Evolutionary conservation across 2,329 filamentous ascomycete species (phyloP).

Genomic region (Capronia coronata): DNA sequence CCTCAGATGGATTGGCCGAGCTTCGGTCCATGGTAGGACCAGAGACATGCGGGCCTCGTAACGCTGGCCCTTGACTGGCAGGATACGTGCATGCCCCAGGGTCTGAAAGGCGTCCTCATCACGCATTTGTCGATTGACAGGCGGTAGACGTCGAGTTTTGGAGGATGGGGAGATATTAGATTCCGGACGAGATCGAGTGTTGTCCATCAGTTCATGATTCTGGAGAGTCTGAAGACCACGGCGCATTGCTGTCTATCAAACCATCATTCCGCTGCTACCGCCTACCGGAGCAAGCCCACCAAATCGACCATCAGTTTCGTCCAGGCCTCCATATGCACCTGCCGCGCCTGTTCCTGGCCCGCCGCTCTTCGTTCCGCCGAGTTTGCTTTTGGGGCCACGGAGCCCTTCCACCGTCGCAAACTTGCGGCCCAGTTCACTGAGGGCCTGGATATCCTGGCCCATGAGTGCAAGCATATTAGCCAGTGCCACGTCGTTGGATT

Average conservation of each 20-base stretch:
- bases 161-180: too few relatives aligned
- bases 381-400: conserved; percentile 16
- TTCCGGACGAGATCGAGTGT: neutral
- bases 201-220: neutral
- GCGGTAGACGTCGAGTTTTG: too few relatives aligned
- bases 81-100: too few relatives aligned
- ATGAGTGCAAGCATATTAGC: conserved; percentile 69
- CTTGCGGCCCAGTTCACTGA: conserved; percentile 70
- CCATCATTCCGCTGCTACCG: conserved; percentile 7
- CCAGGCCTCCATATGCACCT: conserved; percentile 16
- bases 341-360: conserved; percentile 4
- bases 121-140: too few relatives aligned
- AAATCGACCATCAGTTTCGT: conserved; percentile 19
- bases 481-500: conserved; percentile 77
- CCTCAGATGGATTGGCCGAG: too few relatives aligned
- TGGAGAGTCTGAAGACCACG: too few relatives aligned
- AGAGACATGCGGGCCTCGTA: too few relatives aligned
- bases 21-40: too few relatives aligned
- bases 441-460: conserved; percentile 63
- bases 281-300: conserved; percentile 10
- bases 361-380: conserved; percentile 4
- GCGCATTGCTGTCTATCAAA: neutral
- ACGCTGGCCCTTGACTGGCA: too few relatives aligned
- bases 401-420: conserved; percentile 53
- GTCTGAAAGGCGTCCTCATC: too few relatives aligned